Evolutionary conservation across 805 yeast species (phyloP).

Genomic region (Kazachstania taianensis): DNA sequence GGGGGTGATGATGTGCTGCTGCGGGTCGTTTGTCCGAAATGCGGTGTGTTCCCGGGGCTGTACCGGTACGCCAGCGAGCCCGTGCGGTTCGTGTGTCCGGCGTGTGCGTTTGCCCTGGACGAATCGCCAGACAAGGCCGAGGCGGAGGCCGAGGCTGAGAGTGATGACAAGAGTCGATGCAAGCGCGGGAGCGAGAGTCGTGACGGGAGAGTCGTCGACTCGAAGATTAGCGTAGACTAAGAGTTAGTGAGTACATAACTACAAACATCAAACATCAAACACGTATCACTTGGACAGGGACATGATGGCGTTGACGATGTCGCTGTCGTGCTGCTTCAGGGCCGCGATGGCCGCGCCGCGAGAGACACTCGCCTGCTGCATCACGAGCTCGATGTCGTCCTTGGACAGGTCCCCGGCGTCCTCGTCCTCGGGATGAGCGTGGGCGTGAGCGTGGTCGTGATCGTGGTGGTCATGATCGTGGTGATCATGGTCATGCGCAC

Average conservation of each 20-base stretch:
- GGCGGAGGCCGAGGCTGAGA: too few species aligned
- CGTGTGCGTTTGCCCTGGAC: slow-evolving; percentile 15
- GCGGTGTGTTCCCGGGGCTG: slow-evolving; percentile 18
- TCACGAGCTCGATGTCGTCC: slow-evolving; percentile 75
- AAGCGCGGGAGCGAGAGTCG: too few species aligned
- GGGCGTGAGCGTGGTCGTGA: too few species aligned
- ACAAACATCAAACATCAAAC: too few species aligned
- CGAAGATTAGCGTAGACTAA: background rate
- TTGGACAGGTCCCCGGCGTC: slow-evolving; percentile 79
- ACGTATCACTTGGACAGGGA: slow-evolving; percentile 41
- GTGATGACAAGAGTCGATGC: too few species aligned
- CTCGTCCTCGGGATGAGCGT: slow-evolving; percentile 66
- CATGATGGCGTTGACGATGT: slow-evolving; percentile 95
- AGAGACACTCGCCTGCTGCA: slow-evolving; percentile 85
- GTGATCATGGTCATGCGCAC: slow-evolving; percentile 39
- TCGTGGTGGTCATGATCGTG: too few species aligned
- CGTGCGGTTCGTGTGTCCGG: slow-evolving; percentile 20
- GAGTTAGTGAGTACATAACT: too few species aligned
- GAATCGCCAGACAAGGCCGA: too few species aligned
- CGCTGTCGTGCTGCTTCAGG: slow-evolving; percentile 78
- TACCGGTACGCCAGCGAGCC: slow-evolving; percentile 18
- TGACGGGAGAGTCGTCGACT: too few species aligned
- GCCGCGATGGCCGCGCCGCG: slow-evolving; percentile 89
- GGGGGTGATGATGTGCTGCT: slow-evolving; percentile 21
- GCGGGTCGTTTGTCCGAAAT: slow-evolving; percentile 17